These are phyloP conservation scores for Bombardia bombarda DNA, from an alignment of 495 filamentous ascomycete species.

Conservation along the genomic window DNA sequence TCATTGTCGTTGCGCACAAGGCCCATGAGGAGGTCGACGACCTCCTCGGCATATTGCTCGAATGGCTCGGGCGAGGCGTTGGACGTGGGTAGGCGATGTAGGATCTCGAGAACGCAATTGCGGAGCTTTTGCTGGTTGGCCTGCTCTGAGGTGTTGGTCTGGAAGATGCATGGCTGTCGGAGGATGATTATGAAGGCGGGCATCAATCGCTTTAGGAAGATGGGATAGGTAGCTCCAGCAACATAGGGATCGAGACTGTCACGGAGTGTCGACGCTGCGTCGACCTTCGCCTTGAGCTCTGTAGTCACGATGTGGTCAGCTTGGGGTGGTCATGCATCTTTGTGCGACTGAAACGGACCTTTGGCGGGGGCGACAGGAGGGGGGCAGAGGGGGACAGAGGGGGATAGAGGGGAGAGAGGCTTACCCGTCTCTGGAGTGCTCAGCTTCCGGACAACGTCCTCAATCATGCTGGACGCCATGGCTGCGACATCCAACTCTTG, in stretches of 20 bases:
- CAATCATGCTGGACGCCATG: constrained; percentile 48
- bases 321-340: background rate
- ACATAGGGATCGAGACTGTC: constrained; percentile 72
- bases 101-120: constrained; percentile 85
- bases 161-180: constrained; percentile 81
- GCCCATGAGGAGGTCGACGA: constrained; percentile 82
- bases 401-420: background rate
- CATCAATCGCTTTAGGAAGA: constrained; percentile 77
- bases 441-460: constrained; percentile 45
- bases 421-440: constrained; percentile 45
- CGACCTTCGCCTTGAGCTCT: constrained; percentile 72
- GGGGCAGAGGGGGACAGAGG: background rate
- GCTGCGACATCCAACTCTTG: constrained; percentile 27
- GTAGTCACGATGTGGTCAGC: constrained; percentile 2
- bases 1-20: constrained; percentile 90
- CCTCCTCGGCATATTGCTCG: constrained; percentile 76
- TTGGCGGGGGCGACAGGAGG: background rate
- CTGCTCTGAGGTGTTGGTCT: constrained; percentile 79
- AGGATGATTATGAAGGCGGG: constrained; percentile 84
- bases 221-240: constrained; percentile 51
- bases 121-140: constrained; percentile 68
- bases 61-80: constrained; percentile 61
- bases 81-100: constrained; percentile 77
- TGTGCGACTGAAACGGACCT: background rate
- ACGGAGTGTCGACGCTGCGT: constrained; percentile 69